Base-by-base conservation (phyloP, 306 rosid genomes). In the Glycine latifolia region DNA sequence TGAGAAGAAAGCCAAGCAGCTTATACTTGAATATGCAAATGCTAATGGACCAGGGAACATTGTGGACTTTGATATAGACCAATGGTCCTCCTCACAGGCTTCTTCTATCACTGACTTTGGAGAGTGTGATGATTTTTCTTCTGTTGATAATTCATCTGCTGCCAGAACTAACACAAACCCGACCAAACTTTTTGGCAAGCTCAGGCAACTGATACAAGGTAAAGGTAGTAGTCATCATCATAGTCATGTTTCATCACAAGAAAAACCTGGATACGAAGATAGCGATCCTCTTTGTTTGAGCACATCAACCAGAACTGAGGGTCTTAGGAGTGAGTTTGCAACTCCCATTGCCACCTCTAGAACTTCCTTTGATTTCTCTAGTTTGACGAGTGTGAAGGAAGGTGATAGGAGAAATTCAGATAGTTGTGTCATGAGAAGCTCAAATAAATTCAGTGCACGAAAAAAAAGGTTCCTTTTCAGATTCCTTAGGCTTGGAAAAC, bases 1-100 rank as follows among this genome's bases (percentile, higher is more conserved):
- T 8, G 97, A 91, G 94, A 85, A 86, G 87, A 91, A 87, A 84
- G 97, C 98, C 13, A 92, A 91, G 87, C 88, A 88, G 80, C 93
- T 95, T 47, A 92, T 92, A 77, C 87, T 92, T 68, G 94, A 91
- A 61, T 92, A 95, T 82, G 95, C 97, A 80, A 73, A 87, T 70
- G 50, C 89, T 48, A 88, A 88, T 71, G 94, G 85, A 82, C 53
- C 80, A 68, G 82, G 76, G 44, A 87, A 44, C 74, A 47, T 78
- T 41, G 48, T 78, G 83, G 92, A 92, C 55, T 81, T 88, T 49
- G 92, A 91, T 85, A 90, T 86, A 26, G 95, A 87, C 58, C 91
- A 75, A 13, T 91, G 97, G 94, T 87, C 92, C 49, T 81, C 92
- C 59, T 91, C 94, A 7, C 92, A 86, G 35, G 63, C 88, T 84